Evolutionary conservation across 306 rosid genomes (phyloP).

Genomic region (Vigna radiata): DNA sequence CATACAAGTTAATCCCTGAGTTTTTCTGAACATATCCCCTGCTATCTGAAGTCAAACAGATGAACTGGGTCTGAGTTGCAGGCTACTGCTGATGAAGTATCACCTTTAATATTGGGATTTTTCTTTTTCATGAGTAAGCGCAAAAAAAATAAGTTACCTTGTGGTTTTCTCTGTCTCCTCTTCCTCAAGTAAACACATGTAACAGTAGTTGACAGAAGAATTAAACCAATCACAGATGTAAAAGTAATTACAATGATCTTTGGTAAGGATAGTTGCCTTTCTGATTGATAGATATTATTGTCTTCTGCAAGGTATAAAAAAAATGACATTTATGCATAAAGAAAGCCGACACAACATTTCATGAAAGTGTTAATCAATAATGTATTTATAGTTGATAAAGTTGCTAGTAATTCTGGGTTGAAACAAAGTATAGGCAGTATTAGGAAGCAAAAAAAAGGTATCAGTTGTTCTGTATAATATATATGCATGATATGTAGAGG

Average conservation of each 20-base stretch:
- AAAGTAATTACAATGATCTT: slow-evolving; percentile 52
- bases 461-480: background rate
- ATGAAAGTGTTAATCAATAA: background rate
- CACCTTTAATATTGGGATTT: slow-evolving; percentile 24
- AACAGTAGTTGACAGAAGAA: slow-evolving; percentile 56
- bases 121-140: background rate
- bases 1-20: slow-evolving; percentile 55
- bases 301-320: slow-evolving; percentile 48
- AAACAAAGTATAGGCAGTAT: background rate
- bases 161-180: slow-evolving; percentile 50
- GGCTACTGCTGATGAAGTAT: slow-evolving; percentile 8
- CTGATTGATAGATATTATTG: slow-evolving; percentile 36
- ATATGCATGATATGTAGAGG: background rate
- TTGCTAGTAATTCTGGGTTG: slow-evolving; percentile 10
- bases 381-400: slow-evolving; percentile 6
- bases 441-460: background rate
- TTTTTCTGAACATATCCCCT: slow-evolving; percentile 55
- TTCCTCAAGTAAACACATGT: slow-evolving; percentile 55
- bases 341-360: slow-evolving; percentile 8
- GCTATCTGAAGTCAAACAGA: slow-evolving; percentile 59
- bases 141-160: slow-evolving; percentile 55
- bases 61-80: slow-evolving; percentile 33
- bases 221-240: slow-evolving; percentile 46
- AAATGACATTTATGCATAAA: slow-evolving; percentile 1
- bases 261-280: slow-evolving; percentile 47